Percentiles rank a stretch among this genome's conserved stretches.
Evolutionary conservation across 495 filamentous ascomycete genomes (phyloP).

Genomic region (Penicillium alfredii): DNA sequence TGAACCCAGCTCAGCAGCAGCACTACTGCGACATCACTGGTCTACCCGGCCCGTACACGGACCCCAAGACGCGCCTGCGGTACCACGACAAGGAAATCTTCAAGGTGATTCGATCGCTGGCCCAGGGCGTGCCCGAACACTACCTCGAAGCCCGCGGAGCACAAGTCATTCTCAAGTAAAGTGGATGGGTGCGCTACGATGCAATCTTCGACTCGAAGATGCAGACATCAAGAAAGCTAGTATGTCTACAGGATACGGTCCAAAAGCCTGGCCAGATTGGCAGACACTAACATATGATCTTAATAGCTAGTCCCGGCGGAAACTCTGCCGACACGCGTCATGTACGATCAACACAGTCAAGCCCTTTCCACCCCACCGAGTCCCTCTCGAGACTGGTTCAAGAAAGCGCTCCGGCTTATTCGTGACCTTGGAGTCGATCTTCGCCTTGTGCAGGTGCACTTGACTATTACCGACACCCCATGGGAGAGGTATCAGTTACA

Average conservation of each 20-base stretch:
- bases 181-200: background rate
- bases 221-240: no score
- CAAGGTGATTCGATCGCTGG: constrained; percentile 65
- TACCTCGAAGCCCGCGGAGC: constrained; percentile 87
- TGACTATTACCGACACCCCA: constrained; percentile 50
- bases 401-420: constrained; percentile 96
- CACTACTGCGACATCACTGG: constrained; percentile 96
- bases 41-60: constrained; percentile 77
- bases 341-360: constrained; percentile 83
- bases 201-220: no score
- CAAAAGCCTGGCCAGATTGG: no score
- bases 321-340: no score
- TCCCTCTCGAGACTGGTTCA: constrained; percentile 70
- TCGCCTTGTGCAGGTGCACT: constrained; percentile 47
- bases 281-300: no score
- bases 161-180: constrained; percentile 84
- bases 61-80: constrained; percentile 85
- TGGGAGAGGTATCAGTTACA: constrained; percentile 49
- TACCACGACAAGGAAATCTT: constrained; percentile 92
- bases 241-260: no score
- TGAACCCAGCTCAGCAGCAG: constrained; percentile 65
- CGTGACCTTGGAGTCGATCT: constrained; percentile 57
- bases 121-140: constrained; percentile 73
- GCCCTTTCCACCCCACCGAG: constrained; percentile 71
- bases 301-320: no score